These are phyloP conservation scores for Miscanthus lutarioriparius DNA, from an alignment of 176 grass and related monocot genomes.

Conservation along the genomic window DNA sequence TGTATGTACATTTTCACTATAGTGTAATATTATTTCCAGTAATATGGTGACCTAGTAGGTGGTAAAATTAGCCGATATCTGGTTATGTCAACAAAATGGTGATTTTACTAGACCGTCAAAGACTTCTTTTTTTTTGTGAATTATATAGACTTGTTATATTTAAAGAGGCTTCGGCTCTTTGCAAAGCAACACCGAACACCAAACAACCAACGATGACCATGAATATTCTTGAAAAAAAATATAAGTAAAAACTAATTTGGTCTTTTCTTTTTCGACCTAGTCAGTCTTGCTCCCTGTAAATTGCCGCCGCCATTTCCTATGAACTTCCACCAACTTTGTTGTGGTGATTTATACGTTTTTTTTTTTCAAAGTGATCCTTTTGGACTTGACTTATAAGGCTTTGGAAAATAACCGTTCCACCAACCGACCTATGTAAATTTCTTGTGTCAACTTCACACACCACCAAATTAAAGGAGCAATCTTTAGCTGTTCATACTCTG, in stretches of 20 bases:
- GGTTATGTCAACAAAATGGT: background rate
- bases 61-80: background rate
- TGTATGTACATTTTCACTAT: background rate
- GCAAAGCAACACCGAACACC: background rate
- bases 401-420: constrained; percentile 13
- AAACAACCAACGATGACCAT: background rate
- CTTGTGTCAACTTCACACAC: constrained; percentile 25
- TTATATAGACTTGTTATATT: background rate
- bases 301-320: background rate
- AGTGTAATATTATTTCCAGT: background rate
- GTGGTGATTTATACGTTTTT: background rate
- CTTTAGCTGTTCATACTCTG: background rate
- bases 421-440: background rate
- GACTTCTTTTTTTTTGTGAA: background rate
- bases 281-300: background rate
- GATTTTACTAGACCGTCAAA: background rate
- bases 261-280: background rate
- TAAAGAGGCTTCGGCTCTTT: background rate
- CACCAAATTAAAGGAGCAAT: constrained; percentile 2
- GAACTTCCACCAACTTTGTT: background rate
- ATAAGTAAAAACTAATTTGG: background rate
- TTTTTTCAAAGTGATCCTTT: constrained; percentile 19
- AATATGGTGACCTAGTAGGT: background rate
- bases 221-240: background rate
- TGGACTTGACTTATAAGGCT: constrained; percentile 11